phyloP scores from a whole-genome alignment of 2,329 filamentous ascomycete genomes.

The Madurella fahalii region DNA sequence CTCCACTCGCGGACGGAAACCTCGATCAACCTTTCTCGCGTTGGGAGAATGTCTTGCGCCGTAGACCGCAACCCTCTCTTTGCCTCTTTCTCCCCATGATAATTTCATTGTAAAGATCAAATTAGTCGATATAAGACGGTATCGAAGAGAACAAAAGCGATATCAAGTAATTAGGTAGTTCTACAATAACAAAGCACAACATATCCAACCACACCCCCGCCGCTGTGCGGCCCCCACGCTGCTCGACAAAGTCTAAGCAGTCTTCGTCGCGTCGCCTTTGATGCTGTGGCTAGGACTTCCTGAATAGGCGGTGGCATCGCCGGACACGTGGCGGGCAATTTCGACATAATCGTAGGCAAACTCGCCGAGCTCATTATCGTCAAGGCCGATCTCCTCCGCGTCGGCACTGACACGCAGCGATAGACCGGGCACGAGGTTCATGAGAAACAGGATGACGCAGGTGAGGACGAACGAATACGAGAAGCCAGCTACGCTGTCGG shows the following conservation, averaged over 20 bases:
- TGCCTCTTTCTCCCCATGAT: no score
- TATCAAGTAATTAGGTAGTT: no score
- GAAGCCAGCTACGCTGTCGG: constrained; percentile 61
- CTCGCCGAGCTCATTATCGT: constrained; percentile 75
- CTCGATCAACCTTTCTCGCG: neutral
- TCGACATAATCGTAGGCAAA: constrained; percentile 84
- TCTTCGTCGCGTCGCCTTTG: constrained; percentile 21
- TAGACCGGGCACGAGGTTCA: constrained; percentile 68
- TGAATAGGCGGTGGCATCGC: constrained; percentile 16
- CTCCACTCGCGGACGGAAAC: neutral
- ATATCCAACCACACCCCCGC: neutral
- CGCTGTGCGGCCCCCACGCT: neutral
- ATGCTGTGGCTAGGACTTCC: constrained; percentile 23
- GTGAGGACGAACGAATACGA: constrained; percentile 65
- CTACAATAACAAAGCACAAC: neutral
- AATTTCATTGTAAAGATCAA: neutral
- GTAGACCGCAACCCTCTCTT: no score
- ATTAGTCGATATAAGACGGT: neutral
- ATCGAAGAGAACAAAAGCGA: neutral
- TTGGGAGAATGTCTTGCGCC: no score
- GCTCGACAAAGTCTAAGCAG: constrained; percentile 6
- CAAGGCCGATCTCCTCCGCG: constrained; percentile 65
- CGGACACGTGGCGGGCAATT: constrained; percentile 41
- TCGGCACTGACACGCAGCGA: constrained; percentile 63
- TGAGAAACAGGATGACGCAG: constrained; percentile 63